Base-by-base conservation (phyloP, 352 stramenopile genomes). In the Nothophytophthora sp. region DNA sequence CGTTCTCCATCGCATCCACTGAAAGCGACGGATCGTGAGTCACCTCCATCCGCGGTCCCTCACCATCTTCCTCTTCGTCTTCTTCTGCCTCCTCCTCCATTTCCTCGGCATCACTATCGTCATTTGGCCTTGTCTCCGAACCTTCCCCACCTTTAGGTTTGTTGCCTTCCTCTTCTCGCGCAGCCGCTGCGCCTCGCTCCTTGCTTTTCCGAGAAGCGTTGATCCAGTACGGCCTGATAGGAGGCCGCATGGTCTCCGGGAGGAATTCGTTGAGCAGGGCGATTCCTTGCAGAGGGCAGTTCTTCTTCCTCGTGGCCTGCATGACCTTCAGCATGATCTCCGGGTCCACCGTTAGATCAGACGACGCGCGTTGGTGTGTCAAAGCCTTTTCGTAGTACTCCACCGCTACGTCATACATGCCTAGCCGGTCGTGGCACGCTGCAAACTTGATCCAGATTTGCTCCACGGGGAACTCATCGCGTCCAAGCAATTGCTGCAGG, bases 1-100 rank as follows among this genome's bases (percentile, higher is more conserved):
- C 73, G 48, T 95, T 95, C 33, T 95, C 84, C 84, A 95, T 95
- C 1, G 84, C 84, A 65, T 95, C 76, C 1, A 88, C 75, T 13
- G 80, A 92, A 24, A 95, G 54, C 3, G 76, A 90, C 23, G 80
- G 78, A 34, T 95, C 84, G 34, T 88, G 72, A 10, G 74, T 48
- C 16, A 76, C 72, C 38, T 82, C 65, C 81, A 89, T 88, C 12
- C 72, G 63, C 24, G 69, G 68, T 41, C 68, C 54, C 28, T 80
- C 58, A 5, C 78, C 61, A 13, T 55, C 63, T n/a, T 80, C 73
- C 12, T 86, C 70, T 12, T 78, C 66, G 22, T 84, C 68, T 5
- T 82, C 73, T 18, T 89, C 82, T 11, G 73, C 81, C 32, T 88
- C 77, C 6, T 87, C 71, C 34, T 80, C 73, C 0, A 71, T 49